These are phyloP conservation scores for Populus simonii DNA, from an alignment of 345 rosid genomes.

Conservation along the genomic window DNA sequence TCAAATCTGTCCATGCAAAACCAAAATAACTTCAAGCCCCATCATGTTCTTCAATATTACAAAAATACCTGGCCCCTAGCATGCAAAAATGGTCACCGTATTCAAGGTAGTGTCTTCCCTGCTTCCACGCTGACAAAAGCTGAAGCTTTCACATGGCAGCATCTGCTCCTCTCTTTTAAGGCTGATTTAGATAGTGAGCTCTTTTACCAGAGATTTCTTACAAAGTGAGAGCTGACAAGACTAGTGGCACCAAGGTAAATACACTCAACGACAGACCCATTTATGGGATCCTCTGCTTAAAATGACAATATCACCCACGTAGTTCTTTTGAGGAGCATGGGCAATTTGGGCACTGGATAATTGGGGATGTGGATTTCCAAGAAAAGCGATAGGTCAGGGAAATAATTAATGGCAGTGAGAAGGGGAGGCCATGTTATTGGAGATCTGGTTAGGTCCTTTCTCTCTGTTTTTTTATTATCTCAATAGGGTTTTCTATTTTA, in stretches of 20 bases:
- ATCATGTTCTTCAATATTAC: background rate
- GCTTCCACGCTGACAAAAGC: slow-evolving; percentile 5
- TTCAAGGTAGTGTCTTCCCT: background rate
- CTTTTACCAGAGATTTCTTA: background rate
- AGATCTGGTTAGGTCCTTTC: background rate
- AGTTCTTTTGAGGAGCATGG: background rate
- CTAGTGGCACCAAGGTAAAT: slow-evolving; percentile 10
- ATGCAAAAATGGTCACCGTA: background rate
- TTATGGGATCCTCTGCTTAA: no score
- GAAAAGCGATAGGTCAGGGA: slow-evolving; percentile 10
- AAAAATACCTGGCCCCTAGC: background rate
- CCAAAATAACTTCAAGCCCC: background rate
- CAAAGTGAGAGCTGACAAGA: background rate
- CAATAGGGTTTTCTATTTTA: background rate
- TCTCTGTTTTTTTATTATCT: background rate
- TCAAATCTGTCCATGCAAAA: background rate
- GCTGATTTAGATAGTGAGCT: background rate
- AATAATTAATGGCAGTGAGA: slow-evolving; percentile 19
- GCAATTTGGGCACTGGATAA: background rate
- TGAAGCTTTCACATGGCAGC: background rate
- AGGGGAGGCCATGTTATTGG: background rate
- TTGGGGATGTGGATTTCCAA: background rate
- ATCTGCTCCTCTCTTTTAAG: no score
- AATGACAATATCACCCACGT: background rate
- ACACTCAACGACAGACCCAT: background rate